Conservation (phyloP, 2,329 filamentous ascomycete genomes). For the Penicillium sp. region DNA sequence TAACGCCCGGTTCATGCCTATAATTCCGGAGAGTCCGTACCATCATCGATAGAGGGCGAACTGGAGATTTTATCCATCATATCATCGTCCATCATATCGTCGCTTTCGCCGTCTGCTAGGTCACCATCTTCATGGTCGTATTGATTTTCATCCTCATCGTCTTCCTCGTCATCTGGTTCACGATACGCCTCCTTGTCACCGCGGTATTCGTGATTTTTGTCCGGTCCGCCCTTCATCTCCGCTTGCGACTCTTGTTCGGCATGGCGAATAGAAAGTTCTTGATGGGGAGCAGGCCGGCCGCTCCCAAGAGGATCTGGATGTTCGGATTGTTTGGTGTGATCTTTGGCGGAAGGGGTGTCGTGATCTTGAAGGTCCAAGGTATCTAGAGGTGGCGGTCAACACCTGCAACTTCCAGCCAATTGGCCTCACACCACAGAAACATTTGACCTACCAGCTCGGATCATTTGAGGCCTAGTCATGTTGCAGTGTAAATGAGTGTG, state of each 20-base stretch:
- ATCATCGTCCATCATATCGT: slow-evolving; percentile 80
- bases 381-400: slow-evolving; percentile 56
- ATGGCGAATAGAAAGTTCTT: slow-evolving; percentile 79
- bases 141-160: slow-evolving; percentile 21
- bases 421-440: background rate
- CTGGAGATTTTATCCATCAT: slow-evolving; percentile 99
- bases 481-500: slow-evolving; percentile 22
- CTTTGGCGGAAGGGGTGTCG: slow-evolving; percentile 76
- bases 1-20: background rate
- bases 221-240: slow-evolving; percentile 67
- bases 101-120: slow-evolving; percentile 62
- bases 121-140: slow-evolving; percentile 49
- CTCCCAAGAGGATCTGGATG: slow-evolving; percentile 53
- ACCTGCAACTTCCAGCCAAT: slow-evolving; percentile 1
- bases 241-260: slow-evolving; percentile 74
- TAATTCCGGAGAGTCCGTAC: slow-evolving; percentile 58
- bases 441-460: slow-evolving; percentile 45
- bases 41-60: slow-evolving; percentile 98
- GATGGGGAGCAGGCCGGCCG: slow-evolving; percentile 70
- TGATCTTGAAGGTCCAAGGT: slow-evolving; percentile 92
- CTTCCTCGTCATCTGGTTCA: slow-evolving; percentile 32
- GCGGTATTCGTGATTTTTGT: slow-evolving; percentile 49
- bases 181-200: slow-evolving; percentile 37
- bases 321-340: slow-evolving; percentile 64
- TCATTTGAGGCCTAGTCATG: slow-evolving; percentile 48